A percentile compares a stretch with the other conserved stretches of the same genome.
phyloP scores from a whole-genome alignment of 768 basidiomycete genomes.

The Chalciporus piperatus region DNA sequence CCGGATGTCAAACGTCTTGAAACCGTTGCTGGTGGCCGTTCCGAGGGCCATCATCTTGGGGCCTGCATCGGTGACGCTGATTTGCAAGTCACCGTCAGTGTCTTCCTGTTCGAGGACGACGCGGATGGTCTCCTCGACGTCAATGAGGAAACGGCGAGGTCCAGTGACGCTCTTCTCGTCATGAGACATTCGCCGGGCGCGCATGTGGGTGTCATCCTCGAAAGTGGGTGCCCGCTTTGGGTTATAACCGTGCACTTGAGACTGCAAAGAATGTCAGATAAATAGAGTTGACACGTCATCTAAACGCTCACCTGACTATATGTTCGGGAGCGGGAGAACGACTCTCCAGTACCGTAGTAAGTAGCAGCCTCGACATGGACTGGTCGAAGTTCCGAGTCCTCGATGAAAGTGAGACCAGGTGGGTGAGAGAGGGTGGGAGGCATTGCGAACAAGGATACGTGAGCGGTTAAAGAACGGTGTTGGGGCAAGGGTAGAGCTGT shows the following conservation, averaged over 20 bases:
- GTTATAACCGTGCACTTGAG: slow-evolving; percentile 68
- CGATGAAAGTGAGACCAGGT: slow-evolving; percentile 60
- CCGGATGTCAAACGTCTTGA: slow-evolving; percentile 95
- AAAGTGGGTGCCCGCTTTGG: slow-evolving; percentile 71
- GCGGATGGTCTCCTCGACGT: slow-evolving; percentile 97
- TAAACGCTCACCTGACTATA: slow-evolving; percentile 71
- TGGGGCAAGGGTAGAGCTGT: neutral
- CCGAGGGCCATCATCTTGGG: slow-evolving; percentile 96
- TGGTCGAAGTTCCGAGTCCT: slow-evolving; percentile 49
- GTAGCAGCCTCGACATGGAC: slow-evolving; percentile 69
- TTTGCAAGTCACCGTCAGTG: slow-evolving; percentile 95
- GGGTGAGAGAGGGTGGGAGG: slow-evolving; percentile 66
- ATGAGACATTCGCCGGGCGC: slow-evolving; percentile 83
- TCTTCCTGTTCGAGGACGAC: slow-evolving; percentile 97
- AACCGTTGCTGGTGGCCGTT: slow-evolving; percentile 95
- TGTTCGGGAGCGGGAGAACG: slow-evolving; percentile 78
- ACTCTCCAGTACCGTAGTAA: slow-evolving; percentile 81
- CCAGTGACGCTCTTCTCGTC: slow-evolving; percentile 82
- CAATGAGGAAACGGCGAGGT: slow-evolving; percentile 90
- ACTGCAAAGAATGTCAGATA: slow-evolving; percentile 39
- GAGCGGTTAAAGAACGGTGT: neutral
- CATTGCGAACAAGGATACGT: slow-evolving; percentile 38
- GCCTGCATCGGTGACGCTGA: slow-evolving; percentile 93
- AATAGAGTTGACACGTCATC: neutral
- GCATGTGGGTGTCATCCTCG: slow-evolving; percentile 70